Percentiles rank a stretch among this genome's conserved stretches.
Conservation (phyloP, 106 monocot genomes). For the Apostasia ramifera region DNA sequence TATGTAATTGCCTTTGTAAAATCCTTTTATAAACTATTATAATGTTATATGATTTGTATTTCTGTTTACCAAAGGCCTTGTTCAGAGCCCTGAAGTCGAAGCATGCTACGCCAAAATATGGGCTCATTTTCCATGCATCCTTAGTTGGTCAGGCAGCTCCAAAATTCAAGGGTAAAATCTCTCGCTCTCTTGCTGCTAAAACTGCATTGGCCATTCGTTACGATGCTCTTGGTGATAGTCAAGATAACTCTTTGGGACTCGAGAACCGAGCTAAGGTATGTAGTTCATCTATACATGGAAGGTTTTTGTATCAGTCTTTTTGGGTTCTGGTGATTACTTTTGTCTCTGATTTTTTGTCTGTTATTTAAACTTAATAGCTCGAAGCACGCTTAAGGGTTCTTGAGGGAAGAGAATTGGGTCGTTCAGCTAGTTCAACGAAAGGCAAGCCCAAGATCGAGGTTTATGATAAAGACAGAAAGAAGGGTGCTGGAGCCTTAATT, state of each 20-base stretch:
- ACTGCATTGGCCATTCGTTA: conserved; percentile 76
- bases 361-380: conserved; percentile 30
- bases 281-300: not conserved
- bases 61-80: conserved; percentile 47
- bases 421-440: conserved; percentile 70
- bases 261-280: conserved; percentile 86
- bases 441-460: conserved; percentile 94
- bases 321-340: not conserved
- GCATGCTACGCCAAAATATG: conserved; percentile 94
- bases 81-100: conserved; percentile 96
- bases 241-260: conserved; percentile 72
- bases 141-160: conserved; percentile 88
- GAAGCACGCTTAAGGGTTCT: conserved; percentile 77
- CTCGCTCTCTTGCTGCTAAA: conserved; percentile 91
- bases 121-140: conserved; percentile 89
- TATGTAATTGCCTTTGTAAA: not conserved
- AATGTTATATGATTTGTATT: conserved; percentile 1
- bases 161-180: conserved; percentile 85
- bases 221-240: conserved; percentile 80
- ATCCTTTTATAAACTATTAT: not conserved
- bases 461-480: conserved; percentile 93
- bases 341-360: not conserved
- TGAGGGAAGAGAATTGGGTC: conserved; percentile 83
- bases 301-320: not conserved
- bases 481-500: conserved; percentile 68